phyloP scores from a whole-genome alignment of 768 basidiomycete species.

The Tulasnella sp. region DNA sequence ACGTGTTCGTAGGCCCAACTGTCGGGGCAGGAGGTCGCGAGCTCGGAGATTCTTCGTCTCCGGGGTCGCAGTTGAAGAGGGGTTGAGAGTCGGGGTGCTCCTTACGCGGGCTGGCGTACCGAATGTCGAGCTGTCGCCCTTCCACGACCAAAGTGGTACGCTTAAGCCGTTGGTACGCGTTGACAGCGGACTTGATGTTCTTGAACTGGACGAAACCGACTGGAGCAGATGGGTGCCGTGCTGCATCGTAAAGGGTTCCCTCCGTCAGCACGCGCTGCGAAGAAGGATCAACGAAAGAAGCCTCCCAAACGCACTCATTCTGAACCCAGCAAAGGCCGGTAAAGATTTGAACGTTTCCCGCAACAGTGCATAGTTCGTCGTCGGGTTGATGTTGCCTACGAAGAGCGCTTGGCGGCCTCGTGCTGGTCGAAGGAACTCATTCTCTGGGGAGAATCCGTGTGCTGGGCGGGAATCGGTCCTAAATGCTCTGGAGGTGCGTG shows the following conservation, averaged over 20 bases:
- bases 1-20: background rate
- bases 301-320: background rate
- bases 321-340: background rate
- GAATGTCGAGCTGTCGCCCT: background rate
- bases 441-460: background rate
- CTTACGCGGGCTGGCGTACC: background rate
- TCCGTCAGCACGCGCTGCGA: too few species aligned
- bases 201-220: conserved; percentile 12
- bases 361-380: background rate
- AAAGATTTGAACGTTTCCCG: conserved; percentile 2
- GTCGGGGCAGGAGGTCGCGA: background rate
- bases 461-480: background rate
- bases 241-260: background rate
- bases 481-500: background rate
- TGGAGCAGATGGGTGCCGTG: background rate
- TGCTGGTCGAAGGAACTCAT: background rate
- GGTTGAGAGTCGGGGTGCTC: background rate
- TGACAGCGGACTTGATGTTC: background rate
- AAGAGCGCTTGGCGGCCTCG: background rate
- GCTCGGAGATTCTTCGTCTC: background rate
- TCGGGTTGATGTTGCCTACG: conserved; percentile 19
- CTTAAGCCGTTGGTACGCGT: background rate
- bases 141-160: background rate
- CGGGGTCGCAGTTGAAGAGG: background rate
- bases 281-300: background rate